These are phyloP conservation scores for Fusarium camptoceras DNA, from an alignment of 2,329 filamentous ascomycete genomes.

Conservation along the genomic window DNA sequence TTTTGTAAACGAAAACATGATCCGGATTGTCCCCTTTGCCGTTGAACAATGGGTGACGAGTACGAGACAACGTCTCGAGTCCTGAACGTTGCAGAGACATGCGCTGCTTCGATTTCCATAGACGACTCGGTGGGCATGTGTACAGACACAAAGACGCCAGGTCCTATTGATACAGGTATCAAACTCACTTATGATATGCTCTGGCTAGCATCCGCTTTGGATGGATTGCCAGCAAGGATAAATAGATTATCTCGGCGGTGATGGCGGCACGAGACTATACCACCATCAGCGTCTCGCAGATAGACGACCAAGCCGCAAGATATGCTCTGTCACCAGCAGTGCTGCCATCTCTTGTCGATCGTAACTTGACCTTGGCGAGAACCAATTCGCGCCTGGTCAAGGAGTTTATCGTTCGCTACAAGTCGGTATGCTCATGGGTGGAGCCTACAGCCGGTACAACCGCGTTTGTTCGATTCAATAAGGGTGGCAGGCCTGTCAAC, in stretches of 20 bases:
- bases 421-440: conserved; percentile 74
- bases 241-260: conserved; percentile 70
- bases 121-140: conserved; percentile 72
- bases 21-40: conserved; percentile 69
- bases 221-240: conserved; percentile 80
- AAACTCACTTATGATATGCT: conserved; percentile 81
- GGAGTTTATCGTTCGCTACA: conserved; percentile 73
- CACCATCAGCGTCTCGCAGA: conserved; percentile 84
- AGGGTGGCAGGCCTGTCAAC: conserved; percentile 71
- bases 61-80: conserved; percentile 67
- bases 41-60: conserved; percentile 79
- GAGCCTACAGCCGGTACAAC: conserved; percentile 84
- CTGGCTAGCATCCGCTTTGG: conserved; percentile 85
- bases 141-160: conserved; percentile 60
- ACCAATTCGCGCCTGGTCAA: conserved; percentile 75
- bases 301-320: conserved; percentile 82
- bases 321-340: conserved; percentile 73
- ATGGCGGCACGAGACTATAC: conserved; percentile 81
- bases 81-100: conserved; percentile 83
- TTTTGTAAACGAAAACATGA: conserved; percentile 55
- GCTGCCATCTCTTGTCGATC: conserved; percentile 58
- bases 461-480: conserved; percentile 77
- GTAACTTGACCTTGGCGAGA: conserved; percentile 72
- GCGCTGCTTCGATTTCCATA: conserved; percentile 79
- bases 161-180: conserved; percentile 61